phyloP scores from a whole-genome alignment of 257 asterid genomes.

The Prunella vulgaris region DNA sequence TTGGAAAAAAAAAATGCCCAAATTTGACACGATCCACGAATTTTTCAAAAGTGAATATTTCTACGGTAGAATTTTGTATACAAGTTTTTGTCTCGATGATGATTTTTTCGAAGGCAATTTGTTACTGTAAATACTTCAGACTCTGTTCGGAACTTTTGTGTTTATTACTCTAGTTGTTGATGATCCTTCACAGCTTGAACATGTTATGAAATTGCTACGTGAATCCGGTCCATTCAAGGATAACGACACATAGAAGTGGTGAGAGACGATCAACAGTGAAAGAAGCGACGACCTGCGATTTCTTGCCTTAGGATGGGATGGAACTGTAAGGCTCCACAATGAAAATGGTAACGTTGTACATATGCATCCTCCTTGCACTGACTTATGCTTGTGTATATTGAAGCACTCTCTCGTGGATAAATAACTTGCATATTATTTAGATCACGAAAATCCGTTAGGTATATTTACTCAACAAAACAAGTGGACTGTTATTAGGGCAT shows the following conservation, averaged over 20 bases:
- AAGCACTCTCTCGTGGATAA: not conserved
- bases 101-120: too few relatives aligned
- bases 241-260: conserved; percentile 20
- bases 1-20: too few relatives aligned
- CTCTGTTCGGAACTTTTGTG: not conserved
- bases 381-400: not conserved
- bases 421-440: not conserved
- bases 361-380: not conserved
- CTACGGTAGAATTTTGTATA: too few relatives aligned
- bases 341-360: not conserved
- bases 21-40: too few relatives aligned
- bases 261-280: too few relatives aligned
- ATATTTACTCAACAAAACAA: not conserved
- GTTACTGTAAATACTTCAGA: not conserved
- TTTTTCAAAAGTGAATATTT: too few relatives aligned
- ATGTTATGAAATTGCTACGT: conserved; percentile 59
- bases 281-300: not conserved
- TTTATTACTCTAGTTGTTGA: not conserved
- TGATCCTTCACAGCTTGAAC: conserved; percentile 54
- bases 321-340: not conserved
- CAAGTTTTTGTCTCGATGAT: too few relatives aligned
- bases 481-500: not conserved
- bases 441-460: not conserved
- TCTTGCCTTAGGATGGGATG: not conserved
- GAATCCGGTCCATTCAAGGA: conserved; percentile 92